Evolutionary conservation across 2,329 filamentous ascomycete species (phyloP).

Genomic region (Scedosporium boydii): DNA sequence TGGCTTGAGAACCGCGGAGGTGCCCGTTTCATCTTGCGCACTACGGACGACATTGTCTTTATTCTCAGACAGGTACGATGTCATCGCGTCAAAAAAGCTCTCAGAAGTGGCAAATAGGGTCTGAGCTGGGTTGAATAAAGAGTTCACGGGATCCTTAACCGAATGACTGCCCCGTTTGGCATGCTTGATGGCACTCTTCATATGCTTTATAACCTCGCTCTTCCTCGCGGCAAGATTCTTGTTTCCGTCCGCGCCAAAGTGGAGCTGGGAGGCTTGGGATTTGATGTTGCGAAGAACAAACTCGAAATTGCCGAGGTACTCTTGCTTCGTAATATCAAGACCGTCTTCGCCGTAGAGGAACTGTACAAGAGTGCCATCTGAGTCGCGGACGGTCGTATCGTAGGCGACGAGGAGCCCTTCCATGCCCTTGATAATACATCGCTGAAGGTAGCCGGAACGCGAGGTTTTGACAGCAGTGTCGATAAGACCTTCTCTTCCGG

Average conservation of each 20-base stretch:
- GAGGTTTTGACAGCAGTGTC: constrained; percentile 99
- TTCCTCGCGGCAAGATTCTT: constrained; percentile 39
- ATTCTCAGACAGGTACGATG: constrained; percentile 72
- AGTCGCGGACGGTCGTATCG: constrained; percentile 86
- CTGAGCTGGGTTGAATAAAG: constrained; percentile 64
- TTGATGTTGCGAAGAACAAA: constrained; percentile 82
- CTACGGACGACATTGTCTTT: constrained; percentile 46
- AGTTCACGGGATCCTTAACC: constrained; percentile 62
- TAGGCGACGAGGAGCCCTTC: constrained; percentile 89
- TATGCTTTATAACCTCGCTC: constrained; percentile 59
- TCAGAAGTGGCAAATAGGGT: constrained; percentile 84
- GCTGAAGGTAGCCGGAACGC: constrained; percentile 88
- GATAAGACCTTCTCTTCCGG: constrained; percentile 93
- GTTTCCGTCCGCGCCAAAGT: constrained; percentile 46
- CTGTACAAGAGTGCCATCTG: constrained; percentile 86
- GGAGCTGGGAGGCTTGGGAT: constrained; percentile 69
- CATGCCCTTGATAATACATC: constrained; percentile 98
- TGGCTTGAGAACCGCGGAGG: constrained; percentile 21
- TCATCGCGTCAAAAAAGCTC: constrained; percentile 64
- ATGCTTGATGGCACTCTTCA: constrained; percentile 73
- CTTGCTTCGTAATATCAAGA: constrained; percentile 87
- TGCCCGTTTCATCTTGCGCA: constrained; percentile 26
- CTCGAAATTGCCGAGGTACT: constrained; percentile 80
- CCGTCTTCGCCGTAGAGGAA: constrained; percentile 97
- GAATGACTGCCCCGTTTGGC: constrained; percentile 47